Conservation (phyloP, 257 asterid species). For the Salvia rosmarinus region DNA sequence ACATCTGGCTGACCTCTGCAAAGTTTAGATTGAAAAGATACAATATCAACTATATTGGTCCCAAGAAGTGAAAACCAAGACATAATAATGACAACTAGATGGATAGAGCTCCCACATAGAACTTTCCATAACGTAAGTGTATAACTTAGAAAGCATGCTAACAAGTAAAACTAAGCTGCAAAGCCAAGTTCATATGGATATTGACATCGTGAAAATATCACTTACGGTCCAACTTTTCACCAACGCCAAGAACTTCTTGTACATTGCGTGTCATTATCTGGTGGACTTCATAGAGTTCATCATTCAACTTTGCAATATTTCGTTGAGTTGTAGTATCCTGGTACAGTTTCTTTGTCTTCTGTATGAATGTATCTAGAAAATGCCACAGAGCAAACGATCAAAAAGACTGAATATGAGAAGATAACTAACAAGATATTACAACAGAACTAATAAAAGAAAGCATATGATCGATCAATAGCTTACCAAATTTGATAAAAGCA, state of each 20-base stretch:
- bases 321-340: slow-evolving; percentile 96
- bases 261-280: slow-evolving; percentile 99
- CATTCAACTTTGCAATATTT: slow-evolving; percentile 84
- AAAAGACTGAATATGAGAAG: slow-evolving; percentile 25
- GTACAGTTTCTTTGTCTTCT: slow-evolving; percentile 86
- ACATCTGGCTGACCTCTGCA: slow-evolving; percentile 84
- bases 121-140: slow-evolving; percentile 4
- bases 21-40: slow-evolving; percentile 23
- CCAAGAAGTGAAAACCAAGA: background rate
- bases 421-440: background rate
- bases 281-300: slow-evolving; percentile 98
- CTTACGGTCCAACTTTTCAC: slow-evolving; percentile 99
- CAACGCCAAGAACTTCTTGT: slow-evolving; percentile 97
- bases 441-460: slow-evolving; percentile 24
- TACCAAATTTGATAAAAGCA: slow-evolving; percentile 95
- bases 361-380: slow-evolving; percentile 79
- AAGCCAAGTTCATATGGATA: background rate
- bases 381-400: slow-evolving; percentile 5
- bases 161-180: background rate
- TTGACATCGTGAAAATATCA: slow-evolving; percentile 7
- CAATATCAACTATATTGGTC: slow-evolving; percentile 21
- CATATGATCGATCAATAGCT: slow-evolving; percentile 19
- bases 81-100: background rate
- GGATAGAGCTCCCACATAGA: background rate
- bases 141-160: slow-evolving; percentile 1